Conservation (phyloP, 768 basidiomycete species). For the Termitomyces sp. region DNA sequence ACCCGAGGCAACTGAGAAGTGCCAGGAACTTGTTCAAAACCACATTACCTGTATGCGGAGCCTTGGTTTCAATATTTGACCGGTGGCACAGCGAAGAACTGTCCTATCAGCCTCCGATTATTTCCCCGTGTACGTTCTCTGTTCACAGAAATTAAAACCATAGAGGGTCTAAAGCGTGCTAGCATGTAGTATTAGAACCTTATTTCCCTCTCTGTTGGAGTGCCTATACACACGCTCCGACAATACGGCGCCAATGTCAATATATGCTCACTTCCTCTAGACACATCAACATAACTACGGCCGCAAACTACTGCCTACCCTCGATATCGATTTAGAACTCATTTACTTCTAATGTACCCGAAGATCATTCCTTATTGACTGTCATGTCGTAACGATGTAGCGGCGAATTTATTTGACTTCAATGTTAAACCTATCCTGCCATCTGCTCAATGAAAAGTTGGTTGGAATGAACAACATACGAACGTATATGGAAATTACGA, state of each 20-base stretch:
- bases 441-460: no score
- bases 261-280: neutral
- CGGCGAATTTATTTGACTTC: neutral
- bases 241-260: neutral
- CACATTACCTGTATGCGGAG: constrained; percentile 90
- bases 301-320: neutral
- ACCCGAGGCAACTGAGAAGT: constrained; percentile 67
- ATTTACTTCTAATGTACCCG: neutral
- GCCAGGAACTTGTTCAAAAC: constrained; percentile 69
- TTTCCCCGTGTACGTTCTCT: neutral
- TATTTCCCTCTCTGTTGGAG: neutral
- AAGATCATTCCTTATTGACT: neutral
- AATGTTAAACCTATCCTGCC: neutral
- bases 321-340: neutral
- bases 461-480: no score
- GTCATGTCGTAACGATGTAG: neutral
- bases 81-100: neutral
- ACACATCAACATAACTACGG: neutral
- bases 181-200: neutral
- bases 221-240: no score
- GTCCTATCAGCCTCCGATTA: no score
- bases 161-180: neutral
- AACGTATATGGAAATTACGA: no score
- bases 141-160: neutral
- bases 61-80: constrained; percentile 81